A percentile compares a stretch with the other conserved stretches of the same genome.
Evolutionary conservation across 169 alveolate species (phyloP).

Genomic region (Plasmodium gonderi): DNA sequence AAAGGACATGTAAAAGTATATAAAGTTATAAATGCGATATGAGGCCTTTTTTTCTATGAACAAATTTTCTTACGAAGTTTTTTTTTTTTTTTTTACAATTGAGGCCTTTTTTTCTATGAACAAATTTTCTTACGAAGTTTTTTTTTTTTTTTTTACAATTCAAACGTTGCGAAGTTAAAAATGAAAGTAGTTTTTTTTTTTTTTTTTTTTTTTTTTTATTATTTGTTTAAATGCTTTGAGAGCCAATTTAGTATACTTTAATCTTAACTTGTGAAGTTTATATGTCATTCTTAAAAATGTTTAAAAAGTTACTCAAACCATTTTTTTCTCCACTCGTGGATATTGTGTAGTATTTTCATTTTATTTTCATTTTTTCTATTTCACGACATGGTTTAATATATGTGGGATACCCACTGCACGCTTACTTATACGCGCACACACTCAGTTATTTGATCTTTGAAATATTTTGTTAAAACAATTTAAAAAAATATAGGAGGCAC

Average conservation of each 20-base stretch:
- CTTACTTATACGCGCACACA: background rate
- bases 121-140: background rate
- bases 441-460: background rate
- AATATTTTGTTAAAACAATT: background rate
- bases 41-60: background rate
- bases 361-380: background rate
- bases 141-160: background rate
- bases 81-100: background rate
- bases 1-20: background rate
- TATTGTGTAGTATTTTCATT: background rate
- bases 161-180: background rate
- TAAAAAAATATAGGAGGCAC: background rate
- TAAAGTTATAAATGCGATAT: background rate
- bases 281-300: background rate
- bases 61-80: background rate
- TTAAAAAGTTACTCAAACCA: background rate
- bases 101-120: background rate
- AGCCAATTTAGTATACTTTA: background rate
- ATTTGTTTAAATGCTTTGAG: background rate
- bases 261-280: background rate
- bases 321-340: background rate
- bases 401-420: background rate
- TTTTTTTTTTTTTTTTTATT: background rate
- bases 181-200: background rate
- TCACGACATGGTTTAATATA: background rate